A percentile compares a stretch with the other conserved stretches of the same genome.
These are phyloP conservation scores for Apophysomyces ossiformis DNA, from an alignment of 371 early-diverging fungal genomes.

Conservation along the genomic window DNA sequence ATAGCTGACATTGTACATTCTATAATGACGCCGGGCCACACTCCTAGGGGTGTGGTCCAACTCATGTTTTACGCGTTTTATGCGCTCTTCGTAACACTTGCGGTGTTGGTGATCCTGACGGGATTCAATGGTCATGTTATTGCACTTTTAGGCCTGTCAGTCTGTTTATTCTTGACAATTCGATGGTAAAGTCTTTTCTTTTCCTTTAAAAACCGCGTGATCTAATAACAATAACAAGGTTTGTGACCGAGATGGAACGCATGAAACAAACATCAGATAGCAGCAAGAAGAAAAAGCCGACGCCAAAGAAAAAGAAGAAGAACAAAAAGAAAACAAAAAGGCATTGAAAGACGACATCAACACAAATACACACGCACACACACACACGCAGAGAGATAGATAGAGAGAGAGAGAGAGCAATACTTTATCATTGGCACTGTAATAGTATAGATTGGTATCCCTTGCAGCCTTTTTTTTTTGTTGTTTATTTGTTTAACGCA, in stretches of 20 bases:
- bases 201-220: no score
- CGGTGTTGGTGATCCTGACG: constrained; percentile 46
- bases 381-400: no score
- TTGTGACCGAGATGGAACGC: constrained; percentile 28
- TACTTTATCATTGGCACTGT: no score
- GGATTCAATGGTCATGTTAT: constrained; percentile 59
- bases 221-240: constrained; percentile 18
- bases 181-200: constrained; percentile 48
- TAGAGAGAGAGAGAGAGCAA: no score
- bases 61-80: constrained; percentile 65
- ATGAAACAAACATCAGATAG: background rate
- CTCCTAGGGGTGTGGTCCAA: constrained; percentile 50
- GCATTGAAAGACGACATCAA: background rate
- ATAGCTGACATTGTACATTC: constrained; percentile 48
- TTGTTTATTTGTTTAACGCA: background rate
- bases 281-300: background rate
- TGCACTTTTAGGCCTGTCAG: constrained; percentile 52
- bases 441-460: background rate
- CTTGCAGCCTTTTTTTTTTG: background rate
- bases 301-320: background rate
- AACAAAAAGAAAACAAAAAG: constrained; percentile 7
- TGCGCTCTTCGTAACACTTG: constrained; percentile 56
- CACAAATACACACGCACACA: no score
- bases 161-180: constrained; percentile 57
- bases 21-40: constrained; percentile 67